Percentiles rank a stretch among this genome's conserved stretches.
phyloP scores from a whole-genome alignment of 192 early-diverging fungal species.

The Coemansia pectinata region DNA sequence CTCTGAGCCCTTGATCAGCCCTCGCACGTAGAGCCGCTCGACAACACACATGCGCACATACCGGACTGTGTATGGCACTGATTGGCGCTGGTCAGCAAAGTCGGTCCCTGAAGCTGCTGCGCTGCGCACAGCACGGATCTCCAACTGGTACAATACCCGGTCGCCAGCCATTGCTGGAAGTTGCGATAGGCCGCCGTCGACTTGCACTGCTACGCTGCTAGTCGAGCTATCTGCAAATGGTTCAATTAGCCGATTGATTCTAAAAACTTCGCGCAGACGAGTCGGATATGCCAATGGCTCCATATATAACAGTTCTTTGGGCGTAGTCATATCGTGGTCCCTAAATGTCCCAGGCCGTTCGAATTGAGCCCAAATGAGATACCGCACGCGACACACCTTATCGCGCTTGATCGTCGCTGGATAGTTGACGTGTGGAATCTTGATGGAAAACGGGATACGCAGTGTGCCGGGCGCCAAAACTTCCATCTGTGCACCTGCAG shows the following conservation, averaged over 20 bases:
- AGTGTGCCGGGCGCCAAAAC: slow-evolving; percentile 32
- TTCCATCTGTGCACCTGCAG: background rate
- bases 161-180: slow-evolving; percentile 40
- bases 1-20: slow-evolving; percentile 32
- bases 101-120: background rate
- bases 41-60: slow-evolving; percentile 21
- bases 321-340: slow-evolving; percentile 20
- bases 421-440: slow-evolving; percentile 34
- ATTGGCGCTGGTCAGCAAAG: background rate
- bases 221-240: background rate
- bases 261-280: background rate
- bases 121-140: slow-evolving; percentile 5
- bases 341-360: slow-evolving; percentile 34
- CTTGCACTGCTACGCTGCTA: slow-evolving; percentile 14
- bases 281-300: slow-evolving; percentile 35
- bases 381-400: slow-evolving; percentile 30
- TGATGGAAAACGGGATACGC: slow-evolving; percentile 36
- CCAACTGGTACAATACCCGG: slow-evolving; percentile 25
- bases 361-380: slow-evolving; percentile 32
- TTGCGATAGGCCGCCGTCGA: slow-evolving; percentile 17
- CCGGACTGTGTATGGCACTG: slow-evolving; percentile 6
- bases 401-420: slow-evolving; percentile 33
- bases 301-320: slow-evolving; percentile 26
- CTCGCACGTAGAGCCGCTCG: slow-evolving; percentile 33
- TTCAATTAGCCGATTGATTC: slow-evolving; percentile 9